Evolutionary conservation across 2,329 filamentous ascomycete species (phyloP).

Genomic region (Colletotrichum incanum): DNA sequence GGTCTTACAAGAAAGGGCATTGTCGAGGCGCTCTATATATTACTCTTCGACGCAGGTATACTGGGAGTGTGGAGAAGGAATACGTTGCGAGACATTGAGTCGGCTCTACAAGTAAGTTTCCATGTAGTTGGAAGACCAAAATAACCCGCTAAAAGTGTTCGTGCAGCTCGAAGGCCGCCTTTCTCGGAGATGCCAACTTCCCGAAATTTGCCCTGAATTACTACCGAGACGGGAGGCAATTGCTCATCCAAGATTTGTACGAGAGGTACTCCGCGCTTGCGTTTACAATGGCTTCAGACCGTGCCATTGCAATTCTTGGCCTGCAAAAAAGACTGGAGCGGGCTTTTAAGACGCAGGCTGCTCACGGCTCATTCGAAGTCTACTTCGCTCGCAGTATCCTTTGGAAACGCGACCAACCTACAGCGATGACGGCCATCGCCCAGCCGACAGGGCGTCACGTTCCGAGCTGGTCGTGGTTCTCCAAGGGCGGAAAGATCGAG

Average conservation of each 20-base stretch:
- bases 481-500: constrained; percentile 24
- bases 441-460: constrained; percentile 3
- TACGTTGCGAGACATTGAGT: constrained; percentile 54
- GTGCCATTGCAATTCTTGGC: constrained; percentile 30
- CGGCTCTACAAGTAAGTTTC: constrained; percentile 53
- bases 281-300: constrained; percentile 27
- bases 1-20: constrained; percentile 58
- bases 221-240: constrained; percentile 24
- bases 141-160: not conserved
- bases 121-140: not conserved
- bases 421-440: constrained; percentile 7
- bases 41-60: constrained; percentile 56
- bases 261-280: constrained; percentile 30
- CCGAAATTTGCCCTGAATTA: constrained; percentile 15
- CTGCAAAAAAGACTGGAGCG: constrained; percentile 24
- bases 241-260: constrained; percentile 29
- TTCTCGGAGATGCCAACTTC: constrained; percentile 38
- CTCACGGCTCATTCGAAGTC: constrained; percentile 14
- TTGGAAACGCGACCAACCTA: constrained; percentile 17
- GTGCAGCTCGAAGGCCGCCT: constrained; percentile 20
- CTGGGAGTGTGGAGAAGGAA: constrained; percentile 56
- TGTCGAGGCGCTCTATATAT: constrained; percentile 56
- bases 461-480: constrained; percentile 35
- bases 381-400: constrained; percentile 24
- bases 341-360: constrained; percentile 15